These are phyloP conservation scores for Botrytis galanthina DNA, from an alignment of 2,329 filamentous ascomycete species.

Conservation along the genomic window DNA sequence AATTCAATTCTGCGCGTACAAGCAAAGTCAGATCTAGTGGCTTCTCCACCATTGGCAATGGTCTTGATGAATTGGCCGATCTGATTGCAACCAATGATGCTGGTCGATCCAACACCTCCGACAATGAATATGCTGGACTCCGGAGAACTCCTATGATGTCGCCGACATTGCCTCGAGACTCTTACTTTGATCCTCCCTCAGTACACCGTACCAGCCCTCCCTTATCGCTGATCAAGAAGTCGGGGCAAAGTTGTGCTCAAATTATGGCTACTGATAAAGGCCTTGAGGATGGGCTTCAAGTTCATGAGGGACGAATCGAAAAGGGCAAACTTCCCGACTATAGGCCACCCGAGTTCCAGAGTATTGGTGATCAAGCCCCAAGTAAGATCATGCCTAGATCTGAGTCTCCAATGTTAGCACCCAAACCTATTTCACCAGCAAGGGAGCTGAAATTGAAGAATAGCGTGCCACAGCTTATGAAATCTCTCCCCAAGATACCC, in stretches of 20 bases:
- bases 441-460: constrained; percentile 38
- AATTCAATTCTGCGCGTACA: not conserved
- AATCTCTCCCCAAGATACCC: constrained; percentile 37
- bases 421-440: constrained; percentile 39
- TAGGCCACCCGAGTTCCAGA: constrained; percentile 21
- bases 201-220: constrained; percentile 16
- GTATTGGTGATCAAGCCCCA: constrained; percentile 29
- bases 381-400: constrained; percentile 30
- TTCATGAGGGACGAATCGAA: constrained; percentile 12
- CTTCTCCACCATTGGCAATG: constrained; percentile 24
- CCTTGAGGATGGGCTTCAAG: constrained; percentile 3
- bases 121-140: not conserved
- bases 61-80: constrained; percentile 25
- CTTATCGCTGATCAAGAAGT: constrained; percentile 21
- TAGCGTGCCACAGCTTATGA: constrained; percentile 39
- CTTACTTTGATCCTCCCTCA: constrained; percentile 16
- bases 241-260: not conserved
- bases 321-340: not conserved
- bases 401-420: constrained; percentile 36
- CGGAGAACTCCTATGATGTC: constrained; percentile 27
- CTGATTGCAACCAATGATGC: constrained; percentile 23
- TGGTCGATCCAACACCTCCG: constrained; percentile 15
- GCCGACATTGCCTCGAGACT: constrained; percentile 26
- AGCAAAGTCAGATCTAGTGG: constrained; percentile 23
- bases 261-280: not conserved